Conservation (phyloP, 2,329 filamentous ascomycete species). For the Lachnellula willkommii region DNA sequence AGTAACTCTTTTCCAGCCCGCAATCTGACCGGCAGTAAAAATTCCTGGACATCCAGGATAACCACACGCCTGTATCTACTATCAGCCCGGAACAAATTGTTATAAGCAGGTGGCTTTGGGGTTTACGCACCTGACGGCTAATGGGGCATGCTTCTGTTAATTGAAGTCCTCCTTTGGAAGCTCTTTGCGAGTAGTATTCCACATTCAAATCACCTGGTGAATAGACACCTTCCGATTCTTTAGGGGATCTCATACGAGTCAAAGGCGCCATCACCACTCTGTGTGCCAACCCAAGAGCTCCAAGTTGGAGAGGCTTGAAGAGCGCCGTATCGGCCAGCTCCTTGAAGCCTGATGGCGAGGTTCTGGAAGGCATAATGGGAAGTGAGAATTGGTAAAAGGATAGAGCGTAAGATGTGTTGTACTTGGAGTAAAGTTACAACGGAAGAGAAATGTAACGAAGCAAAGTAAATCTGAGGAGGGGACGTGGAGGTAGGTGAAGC, state of each 20-base stretch:
- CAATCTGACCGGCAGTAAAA: constrained; percentile 46
- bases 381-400: neutral
- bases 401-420: neutral
- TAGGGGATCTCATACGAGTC: constrained; percentile 16
- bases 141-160: constrained; percentile 53
- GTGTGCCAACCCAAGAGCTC: constrained; percentile 38
- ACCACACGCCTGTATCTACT: constrained; percentile 32
- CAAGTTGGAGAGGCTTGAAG: constrained; percentile 37
- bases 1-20: constrained; percentile 53
- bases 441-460: neutral
- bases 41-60: constrained; percentile 50
- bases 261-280: constrained; percentile 44
- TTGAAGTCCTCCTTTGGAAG: constrained; percentile 49
- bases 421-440: neutral
- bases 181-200: constrained; percentile 49
- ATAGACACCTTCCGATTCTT: constrained; percentile 35
- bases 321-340: constrained; percentile 26
- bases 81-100: constrained; percentile 17
- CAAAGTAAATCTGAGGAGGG: too few relatives aligned
- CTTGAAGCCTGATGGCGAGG: constrained; percentile 17
- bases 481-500: too few relatives aligned
- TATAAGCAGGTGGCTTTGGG: constrained; percentile 31
- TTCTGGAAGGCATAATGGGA: constrained; percentile 14
- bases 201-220: constrained; percentile 39
- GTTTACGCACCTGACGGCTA: constrained; percentile 28